phyloP scores from a whole-genome alignment of 2,329 filamentous ascomycete species.

The Shiraia sp. region DNA sequence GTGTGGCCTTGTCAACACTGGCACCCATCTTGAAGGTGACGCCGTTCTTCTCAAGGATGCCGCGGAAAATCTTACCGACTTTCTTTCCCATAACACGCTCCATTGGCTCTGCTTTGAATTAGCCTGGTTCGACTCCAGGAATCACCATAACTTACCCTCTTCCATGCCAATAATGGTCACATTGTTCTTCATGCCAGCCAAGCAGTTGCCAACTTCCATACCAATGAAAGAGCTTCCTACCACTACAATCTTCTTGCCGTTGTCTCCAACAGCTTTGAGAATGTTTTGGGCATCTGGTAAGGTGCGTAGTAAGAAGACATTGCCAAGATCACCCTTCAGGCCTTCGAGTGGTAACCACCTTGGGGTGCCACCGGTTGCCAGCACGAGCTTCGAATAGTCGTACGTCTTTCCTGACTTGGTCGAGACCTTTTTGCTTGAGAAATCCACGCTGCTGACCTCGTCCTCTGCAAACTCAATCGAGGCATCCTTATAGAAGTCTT shows the following conservation, averaged over 20 bases:
- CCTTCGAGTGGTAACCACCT: slow-evolving; percentile 77
- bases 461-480: slow-evolving; percentile 61
- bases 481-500: slow-evolving; percentile 73
- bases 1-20: slow-evolving; percentile 78
- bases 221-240: slow-evolving; percentile 96
- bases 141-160: slow-evolving; percentile 45
- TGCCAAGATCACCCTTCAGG: slow-evolving; percentile 77
- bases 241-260: slow-evolving; percentile 90
- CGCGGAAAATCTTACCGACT: slow-evolving; percentile 80
- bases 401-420: slow-evolving; percentile 74
- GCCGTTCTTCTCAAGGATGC: slow-evolving; percentile 78
- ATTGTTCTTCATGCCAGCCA: slow-evolving; percentile 75
- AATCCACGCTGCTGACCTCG: slow-evolving; percentile 75
- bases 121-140: slow-evolving; percentile 2
- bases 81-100: slow-evolving; percentile 82
- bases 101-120: slow-evolving; percentile 62
- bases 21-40: slow-evolving; percentile 86
- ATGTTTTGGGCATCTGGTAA: slow-evolving; percentile 80
- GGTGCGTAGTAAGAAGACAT: slow-evolving; percentile 83
- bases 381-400: slow-evolving; percentile 83
- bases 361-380: slow-evolving; percentile 84
- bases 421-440: slow-evolving; percentile 70
- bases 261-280: slow-evolving; percentile 72
- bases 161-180: slow-evolving; percentile 92
- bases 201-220: slow-evolving; percentile 88